Evolutionary conservation across 1,284 basidiomycete genomes (phyloP), one percentile per base, ranked within the genome.

Genomic region (Moesziomyces sp.): DNA sequence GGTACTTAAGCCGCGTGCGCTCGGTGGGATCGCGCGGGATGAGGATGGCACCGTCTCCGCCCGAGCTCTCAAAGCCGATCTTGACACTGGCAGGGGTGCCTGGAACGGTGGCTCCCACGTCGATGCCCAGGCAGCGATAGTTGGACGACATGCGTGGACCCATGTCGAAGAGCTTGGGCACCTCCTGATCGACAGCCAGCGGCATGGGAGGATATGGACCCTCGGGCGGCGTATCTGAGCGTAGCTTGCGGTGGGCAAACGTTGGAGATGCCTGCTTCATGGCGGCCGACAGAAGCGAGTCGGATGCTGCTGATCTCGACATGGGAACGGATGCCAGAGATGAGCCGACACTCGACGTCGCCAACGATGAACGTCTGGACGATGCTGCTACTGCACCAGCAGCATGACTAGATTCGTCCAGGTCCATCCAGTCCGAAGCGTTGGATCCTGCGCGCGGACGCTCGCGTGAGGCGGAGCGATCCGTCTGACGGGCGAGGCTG

Each of bases 31-130:
- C 77, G 28, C 77, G 76, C 33, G 76, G 69, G 38, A 78, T 59
- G 10, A 80, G 66, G 33, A 80, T 62, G 16, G 77, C 76, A 16
- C 77, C 78, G 28, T 78, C 74, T 18, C 78, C 78, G 16, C 78
- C 78, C 13, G 54, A 50, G 35, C 70, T 72, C 44, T 80, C 75
- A 38, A 80, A 80, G 40, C 60, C 52, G 24, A 78, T 60, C 53
- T 67, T 76, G 40, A 61, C 74, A 19, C 56, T 65, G 45, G 73
- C 57, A 0, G 78, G 76, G 3, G 61, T 48, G 18, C 76, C 74
- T 3, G 72, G 58, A 18, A 72, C 48, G 8, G 63, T 46, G 3
- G 58, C 59, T 18, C 76, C 78, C 3, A 50, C 51, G 10, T 47
- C 44, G 19, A 74, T 23, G 40, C 77, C 78, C 10, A 80, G 51